Percentiles rank a stretch among this genome's conserved stretches.
Conservation (phyloP, 257 asterid species). For the Linderniella brevidens region DNA sequence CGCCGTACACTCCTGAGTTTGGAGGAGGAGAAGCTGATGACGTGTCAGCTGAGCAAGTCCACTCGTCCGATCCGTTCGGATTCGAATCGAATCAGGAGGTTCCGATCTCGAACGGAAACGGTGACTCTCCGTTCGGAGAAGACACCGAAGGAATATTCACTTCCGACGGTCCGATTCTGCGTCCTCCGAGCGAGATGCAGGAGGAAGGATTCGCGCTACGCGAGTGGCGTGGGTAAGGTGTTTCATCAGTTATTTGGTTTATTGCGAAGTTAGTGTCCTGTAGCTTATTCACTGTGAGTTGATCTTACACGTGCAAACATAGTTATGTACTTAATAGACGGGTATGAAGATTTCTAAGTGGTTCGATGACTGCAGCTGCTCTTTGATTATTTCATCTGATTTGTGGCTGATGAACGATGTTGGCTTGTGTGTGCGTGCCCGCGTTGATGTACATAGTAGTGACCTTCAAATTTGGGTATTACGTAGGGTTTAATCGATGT, state of each 20-base stretch:
- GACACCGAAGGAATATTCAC: conserved; percentile 57
- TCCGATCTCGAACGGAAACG: conserved; percentile 64
- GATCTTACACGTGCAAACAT: background rate
- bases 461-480: no score
- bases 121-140: conserved; percentile 24
- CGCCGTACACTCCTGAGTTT: conserved; percentile 28
- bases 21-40: conserved; percentile 41
- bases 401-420: no score
- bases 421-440: no score
- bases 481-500: no score
- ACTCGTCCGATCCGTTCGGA: conserved; percentile 68
- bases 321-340: background rate
- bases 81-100: conserved; percentile 30
- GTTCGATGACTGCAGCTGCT: no score
- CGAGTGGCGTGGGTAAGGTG: conserved; percentile 73
- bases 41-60: conserved; percentile 40
- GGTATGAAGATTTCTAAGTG: no score
- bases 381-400: no score
- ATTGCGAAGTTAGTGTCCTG: no score
- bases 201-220: conserved; percentile 80
- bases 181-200: conserved; percentile 68
- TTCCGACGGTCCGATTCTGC: conserved; percentile 76
- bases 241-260: conserved; percentile 1
- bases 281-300: background rate
- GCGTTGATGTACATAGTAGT: no score